Conservation (phyloP, 805 yeast genomes). For the Candida maesae region DNA sequence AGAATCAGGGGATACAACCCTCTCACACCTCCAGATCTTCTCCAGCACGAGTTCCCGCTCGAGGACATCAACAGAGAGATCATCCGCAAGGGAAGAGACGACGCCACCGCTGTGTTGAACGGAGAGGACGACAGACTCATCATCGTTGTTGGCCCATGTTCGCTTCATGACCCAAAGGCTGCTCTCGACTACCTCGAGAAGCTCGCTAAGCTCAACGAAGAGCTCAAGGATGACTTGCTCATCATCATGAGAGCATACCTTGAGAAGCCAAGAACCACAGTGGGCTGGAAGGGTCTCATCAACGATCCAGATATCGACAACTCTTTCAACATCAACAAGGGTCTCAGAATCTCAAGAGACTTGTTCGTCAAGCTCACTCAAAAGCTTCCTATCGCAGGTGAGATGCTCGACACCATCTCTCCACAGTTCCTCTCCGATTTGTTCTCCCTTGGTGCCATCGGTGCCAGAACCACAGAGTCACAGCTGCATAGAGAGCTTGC, state of each 20-base stretch:
- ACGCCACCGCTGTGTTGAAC: slow-evolving; percentile 67
- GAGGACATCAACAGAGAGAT: slow-evolving; percentile 49
- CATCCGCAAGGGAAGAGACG: slow-evolving; percentile 74
- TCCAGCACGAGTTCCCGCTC: slow-evolving; percentile 82
- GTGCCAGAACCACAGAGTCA: slow-evolving; percentile 98
- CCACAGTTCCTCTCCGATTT: slow-evolving; percentile 94
- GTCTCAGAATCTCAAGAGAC: slow-evolving; percentile 81
- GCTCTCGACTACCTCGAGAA: slow-evolving; percentile 84
- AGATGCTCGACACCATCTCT: slow-evolving; percentile 96
- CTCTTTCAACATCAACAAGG: slow-evolving; percentile 92
- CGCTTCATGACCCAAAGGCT: slow-evolving; percentile 86
- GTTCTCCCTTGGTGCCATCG: slow-evolving; percentile 94
- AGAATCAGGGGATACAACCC: slow-evolving; percentile 91
- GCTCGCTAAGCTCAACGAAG: slow-evolving; percentile 62
- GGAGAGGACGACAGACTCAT: slow-evolving; percentile 80
- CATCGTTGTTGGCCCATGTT: slow-evolving; percentile 94
- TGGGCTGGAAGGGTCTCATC: slow-evolving; percentile 98
- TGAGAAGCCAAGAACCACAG: slow-evolving; percentile 98
- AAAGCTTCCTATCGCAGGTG: slow-evolving; percentile 90
- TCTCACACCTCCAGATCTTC: slow-evolving; percentile 83
- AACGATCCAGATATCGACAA: slow-evolving; percentile 95
- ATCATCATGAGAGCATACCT: slow-evolving; percentile 96
- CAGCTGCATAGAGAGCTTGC: slow-evolving; percentile 97
- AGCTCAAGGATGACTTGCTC: slow-evolving; percentile 70
- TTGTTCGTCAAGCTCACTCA: slow-evolving; percentile 78